Evolutionary conservation across 1,284 basidiomycete species (phyloP).

Genomic region (Sparassis latifolia): DNA sequence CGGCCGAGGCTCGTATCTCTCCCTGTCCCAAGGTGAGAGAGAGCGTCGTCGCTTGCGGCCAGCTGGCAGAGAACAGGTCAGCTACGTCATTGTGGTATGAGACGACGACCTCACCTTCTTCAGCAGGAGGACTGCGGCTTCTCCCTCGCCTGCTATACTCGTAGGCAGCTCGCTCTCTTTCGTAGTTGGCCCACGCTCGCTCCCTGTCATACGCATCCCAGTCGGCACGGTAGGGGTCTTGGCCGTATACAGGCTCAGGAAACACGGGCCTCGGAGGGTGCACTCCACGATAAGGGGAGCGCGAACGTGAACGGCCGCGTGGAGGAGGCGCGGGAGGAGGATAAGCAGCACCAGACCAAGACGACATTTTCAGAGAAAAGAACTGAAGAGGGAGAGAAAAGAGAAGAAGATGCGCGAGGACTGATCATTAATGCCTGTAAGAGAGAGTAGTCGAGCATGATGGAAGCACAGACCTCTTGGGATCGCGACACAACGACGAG

Average conservation of each 20-base stretch:
- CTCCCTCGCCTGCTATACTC: slow-evolving; percentile 56
- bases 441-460: slow-evolving; percentile 73
- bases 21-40: slow-evolving; percentile 78
- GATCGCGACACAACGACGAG: slow-evolving; percentile 48
- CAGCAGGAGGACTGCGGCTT: slow-evolving; percentile 64
- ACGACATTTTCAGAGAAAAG: slow-evolving; percentile 49
- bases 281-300: slow-evolving; percentile 56
- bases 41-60: slow-evolving; percentile 80
- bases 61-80: slow-evolving; percentile 26
- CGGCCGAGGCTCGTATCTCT: slow-evolving; percentile 74
- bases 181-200: slow-evolving; percentile 54
- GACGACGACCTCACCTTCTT: slow-evolving; percentile 49
- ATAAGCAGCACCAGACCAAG: slow-evolving; percentile 60
- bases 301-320: slow-evolving; percentile 70
- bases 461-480: slow-evolving; percentile 82
- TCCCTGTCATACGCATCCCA: slow-evolving; percentile 72
- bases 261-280: slow-evolving; percentile 50
- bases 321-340: slow-evolving; percentile 40
- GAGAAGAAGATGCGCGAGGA: slow-evolving; percentile 52
- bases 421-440: slow-evolving; percentile 50
- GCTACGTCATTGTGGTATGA: background rate
- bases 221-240: slow-evolving; percentile 51
- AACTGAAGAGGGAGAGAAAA: slow-evolving; percentile 59
- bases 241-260: slow-evolving; percentile 46
- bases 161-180: slow-evolving; percentile 60